Evolutionary conservation across 1,139 yeast genomes (phyloP), one percentile per base, ranked within the genome.

Genomic region (Kluyveromyces marxianus): DNA sequence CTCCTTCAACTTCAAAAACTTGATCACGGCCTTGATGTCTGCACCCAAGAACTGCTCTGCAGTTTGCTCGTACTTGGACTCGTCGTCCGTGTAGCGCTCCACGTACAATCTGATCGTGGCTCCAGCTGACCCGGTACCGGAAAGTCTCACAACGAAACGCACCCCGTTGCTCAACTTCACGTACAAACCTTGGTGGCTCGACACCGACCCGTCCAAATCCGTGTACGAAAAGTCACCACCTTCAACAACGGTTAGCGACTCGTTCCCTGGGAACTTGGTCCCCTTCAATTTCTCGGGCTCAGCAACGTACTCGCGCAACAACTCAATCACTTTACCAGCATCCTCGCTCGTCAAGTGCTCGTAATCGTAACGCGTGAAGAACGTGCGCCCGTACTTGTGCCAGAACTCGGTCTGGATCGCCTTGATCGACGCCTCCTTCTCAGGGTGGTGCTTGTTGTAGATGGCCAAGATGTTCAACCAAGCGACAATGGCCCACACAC

Each of bases 91-190:
- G 69, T 86, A 90, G 68, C 83, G 83, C 68, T 92, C 98, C 64
- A 90, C 72, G 68, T 92, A 92, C 55, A 92, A 73, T 68, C 99
- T 81, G 51, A 94, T 90, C 3, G 99, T 92, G 24, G 98, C 97
- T 41, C 98, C 99, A 2, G 96, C 82, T 1, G 97, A 89, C 4
- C 99, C 99, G 8, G 99, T 92, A 48, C 99, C 99, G 0, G 97
- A 88, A 54, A 92, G 75, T 68, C 99, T 83, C 42, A 88, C 87
- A 38, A 94, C 87, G 48, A 90, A 79, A 65, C 97, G 79, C 50
- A 88, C 77, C 3, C 97, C 97, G 58, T 81, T 83, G 41, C 75
- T 75, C 54, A 90, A 77, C 68, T 84, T 89, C 55, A 90, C 83
- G 62, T 75, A 92, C 48, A 92, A 76, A 39, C 99, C 99, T 72